Evolutionary conservation across 805 yeast species (phyloP), one percentile per base, ranked within the genome.

Genomic region (Sugiyamaella lignohabitans): DNA sequence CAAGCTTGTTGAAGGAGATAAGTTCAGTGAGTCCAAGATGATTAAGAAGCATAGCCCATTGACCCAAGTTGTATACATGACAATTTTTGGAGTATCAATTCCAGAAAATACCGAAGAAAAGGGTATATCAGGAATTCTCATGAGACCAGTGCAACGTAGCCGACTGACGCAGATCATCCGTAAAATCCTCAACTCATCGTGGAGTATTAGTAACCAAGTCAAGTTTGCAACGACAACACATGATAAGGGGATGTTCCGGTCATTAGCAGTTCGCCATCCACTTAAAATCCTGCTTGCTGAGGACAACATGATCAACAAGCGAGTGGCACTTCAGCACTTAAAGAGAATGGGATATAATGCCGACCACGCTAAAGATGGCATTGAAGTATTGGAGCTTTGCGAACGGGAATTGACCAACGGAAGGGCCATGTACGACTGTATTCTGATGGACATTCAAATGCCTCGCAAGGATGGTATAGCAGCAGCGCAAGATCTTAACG

Each of bases 381-480:
- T 70, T 10, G 75, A 69, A 40, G 78, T 63, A 1, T 42, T 74
- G 20, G 70, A 67, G 22, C 65, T 56, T 51, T 63, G 67, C 48
- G 59, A 41, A 8, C 42, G 54, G 23, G 58, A 61, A 38, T 48
- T 63, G 3, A 49, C 58, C 17, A 56, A 56, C 1, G 59, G 59
- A 3, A 65, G 67, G n/a, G 60, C 64, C 19, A 63, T 61, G 56
- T 77, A 75, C 55, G 80, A 76, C 52, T 66, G 74, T 41, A 69
- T 76, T 10, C 63, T 76, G 42, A 76, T 76, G 80, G 81, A 76
- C 54, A 71, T 76, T 18, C 79, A 74, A 49, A 74, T 75, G 78
- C 79, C 79, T 11, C 61, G 70, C 29, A 72, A 69, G 58, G 81
- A 76, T 55, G 81, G 81, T 1, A 72, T 75, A 29, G 68, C 71